Evolutionary conservation across 1,139 yeast genomes (phyloP).

Genomic region (Tardiomyces blankii): DNA sequence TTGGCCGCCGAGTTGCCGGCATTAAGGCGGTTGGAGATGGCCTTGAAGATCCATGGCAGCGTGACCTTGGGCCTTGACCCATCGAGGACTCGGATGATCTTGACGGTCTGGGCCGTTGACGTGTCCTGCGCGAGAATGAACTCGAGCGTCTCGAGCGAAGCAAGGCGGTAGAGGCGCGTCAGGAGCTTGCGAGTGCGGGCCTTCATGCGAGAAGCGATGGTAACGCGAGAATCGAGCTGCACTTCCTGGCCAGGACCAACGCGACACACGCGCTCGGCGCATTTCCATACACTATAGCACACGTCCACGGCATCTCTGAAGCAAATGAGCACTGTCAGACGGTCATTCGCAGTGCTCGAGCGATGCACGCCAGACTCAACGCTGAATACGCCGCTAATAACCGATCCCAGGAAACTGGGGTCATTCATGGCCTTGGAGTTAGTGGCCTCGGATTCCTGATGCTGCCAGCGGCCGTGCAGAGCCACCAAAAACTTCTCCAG

Average conservation of each 20-base stretch:
- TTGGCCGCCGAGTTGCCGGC: constrained; percentile 22
- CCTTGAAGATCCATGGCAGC: constrained; percentile 52
- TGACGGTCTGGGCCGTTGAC: constrained; percentile 27
- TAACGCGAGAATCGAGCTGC: constrained; percentile 36
- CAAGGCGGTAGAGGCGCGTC: constrained; percentile 57
- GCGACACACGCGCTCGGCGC: constrained; percentile 31
- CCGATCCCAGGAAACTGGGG: constrained; percentile 58
- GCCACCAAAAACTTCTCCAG: neutral
- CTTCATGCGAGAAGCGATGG: constrained; percentile 56
- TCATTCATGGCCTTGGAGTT: constrained; percentile 15
- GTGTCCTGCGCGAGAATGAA: constrained; percentile 9
- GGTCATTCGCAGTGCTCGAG: constrained; percentile 35
- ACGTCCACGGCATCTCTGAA: constrained; percentile 49
- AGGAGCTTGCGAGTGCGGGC: constrained; percentile 59
- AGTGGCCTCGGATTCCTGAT: neutral
- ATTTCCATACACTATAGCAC: constrained; percentile 54
- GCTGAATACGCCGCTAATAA: constrained; percentile 78
- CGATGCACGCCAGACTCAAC: constrained; percentile 58
- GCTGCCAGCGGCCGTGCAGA: neutral
- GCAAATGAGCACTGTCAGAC: constrained; percentile 44
- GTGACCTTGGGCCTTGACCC: constrained; percentile 76
- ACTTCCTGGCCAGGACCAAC: constrained; percentile 33
- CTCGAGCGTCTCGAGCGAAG: constrained; percentile 66
- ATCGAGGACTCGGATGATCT: constrained; percentile 65
- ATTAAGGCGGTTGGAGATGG: constrained; percentile 38